Evolutionary conservation across 352 stramenopile species (phyloP), one percentile per base, ranked within the genome.

Genomic region (Pythium dissimile): DNA sequence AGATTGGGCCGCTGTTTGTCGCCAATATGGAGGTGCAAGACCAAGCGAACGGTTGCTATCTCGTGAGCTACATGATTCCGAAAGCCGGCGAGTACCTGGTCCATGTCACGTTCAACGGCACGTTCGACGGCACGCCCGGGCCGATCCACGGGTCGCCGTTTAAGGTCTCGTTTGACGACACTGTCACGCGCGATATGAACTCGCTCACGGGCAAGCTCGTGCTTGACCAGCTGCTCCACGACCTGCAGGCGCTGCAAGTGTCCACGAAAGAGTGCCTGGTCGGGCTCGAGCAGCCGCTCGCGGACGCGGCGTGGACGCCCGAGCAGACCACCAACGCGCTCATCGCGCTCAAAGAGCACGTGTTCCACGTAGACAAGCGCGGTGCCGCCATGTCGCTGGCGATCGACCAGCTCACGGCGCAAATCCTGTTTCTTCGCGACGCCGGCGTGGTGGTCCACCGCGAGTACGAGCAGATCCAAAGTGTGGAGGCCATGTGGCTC

Each of bases 71-170:
- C 62, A 95, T 68, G 10, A 73, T 92, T 34, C 81, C 85, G 10
- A 79, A 72, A 26, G 64, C 83, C 5, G 94, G 94, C 20, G 77
- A 88, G 27, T 98, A 97, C 62, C 69, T 75, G 15, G 65, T 98
- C 13, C 54, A 75, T 41, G 82, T 98, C 20, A 55, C 86, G n/a
- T 98, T 98, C 54, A 69, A 82, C 23, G 95, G 95, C 0, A 98
- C 92, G 12, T 98, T 98, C 61, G 78, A 89, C 43, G 94, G 94
- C 5, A 77, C 79, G 12, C 66, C 80, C 5, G 95, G 96, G 9
- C 54, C 61, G 15, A 96, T 98, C 48, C 87, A 87, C 10, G 88
- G 92, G n/a, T 97, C 88, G 18, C 94, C 95, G 10, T 98, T 98
- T 60, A 80, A 67, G 6, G 74, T 84, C 10, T 80, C 73, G 12